A percentile compares a stretch with the other conserved stretches of the same genome.
These are phyloP conservation scores for Euphorbia pulcherrima DNA, from an alignment of 345 rosid species.

Conservation along the genomic window DNA sequence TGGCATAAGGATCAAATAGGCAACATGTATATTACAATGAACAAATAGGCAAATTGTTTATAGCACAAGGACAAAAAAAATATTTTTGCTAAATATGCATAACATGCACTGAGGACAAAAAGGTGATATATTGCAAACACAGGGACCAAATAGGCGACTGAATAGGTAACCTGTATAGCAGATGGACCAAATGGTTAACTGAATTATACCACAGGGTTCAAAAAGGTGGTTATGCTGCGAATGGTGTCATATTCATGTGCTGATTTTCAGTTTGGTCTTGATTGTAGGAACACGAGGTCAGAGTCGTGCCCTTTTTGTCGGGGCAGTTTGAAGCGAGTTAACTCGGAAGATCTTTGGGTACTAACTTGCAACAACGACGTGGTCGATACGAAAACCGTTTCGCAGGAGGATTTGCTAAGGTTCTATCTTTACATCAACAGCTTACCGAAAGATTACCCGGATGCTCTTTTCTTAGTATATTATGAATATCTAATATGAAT, in stretches of 20 bases:
- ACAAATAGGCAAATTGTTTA: too few relatives aligned
- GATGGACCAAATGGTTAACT: too few relatives aligned
- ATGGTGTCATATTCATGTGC: neutral
- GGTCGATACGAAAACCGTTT: conserved; percentile 62
- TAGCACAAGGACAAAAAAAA: too few relatives aligned
- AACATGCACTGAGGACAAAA: too few relatives aligned
- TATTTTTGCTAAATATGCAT: too few relatives aligned
- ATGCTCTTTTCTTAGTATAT: conserved; percentile 71
- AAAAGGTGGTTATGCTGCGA: too few relatives aligned
- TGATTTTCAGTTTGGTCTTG: conserved; percentile 14
- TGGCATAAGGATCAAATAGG: too few relatives aligned
- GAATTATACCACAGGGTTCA: too few relatives aligned
- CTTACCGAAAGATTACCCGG: conserved; percentile 79
- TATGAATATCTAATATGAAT: conserved; percentile 76
- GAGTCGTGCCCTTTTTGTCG: conserved; percentile 98
- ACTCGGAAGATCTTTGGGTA: conserved; percentile 96
- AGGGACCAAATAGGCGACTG: too few relatives aligned
- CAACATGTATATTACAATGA: too few relatives aligned
- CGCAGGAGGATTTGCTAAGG: conserved; percentile 60
- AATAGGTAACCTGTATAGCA: too few relatives aligned
- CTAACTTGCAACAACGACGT: conserved; percentile 79
- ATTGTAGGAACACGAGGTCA: conserved; percentile 73
- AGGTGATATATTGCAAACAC: too few relatives aligned
- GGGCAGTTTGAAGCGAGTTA: conserved; percentile 89
- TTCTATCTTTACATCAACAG: conserved; percentile 78